Evolutionary conservation across 2,329 filamentous ascomycete species (phyloP).

Genomic region (Sporothrix pallida): DNA sequence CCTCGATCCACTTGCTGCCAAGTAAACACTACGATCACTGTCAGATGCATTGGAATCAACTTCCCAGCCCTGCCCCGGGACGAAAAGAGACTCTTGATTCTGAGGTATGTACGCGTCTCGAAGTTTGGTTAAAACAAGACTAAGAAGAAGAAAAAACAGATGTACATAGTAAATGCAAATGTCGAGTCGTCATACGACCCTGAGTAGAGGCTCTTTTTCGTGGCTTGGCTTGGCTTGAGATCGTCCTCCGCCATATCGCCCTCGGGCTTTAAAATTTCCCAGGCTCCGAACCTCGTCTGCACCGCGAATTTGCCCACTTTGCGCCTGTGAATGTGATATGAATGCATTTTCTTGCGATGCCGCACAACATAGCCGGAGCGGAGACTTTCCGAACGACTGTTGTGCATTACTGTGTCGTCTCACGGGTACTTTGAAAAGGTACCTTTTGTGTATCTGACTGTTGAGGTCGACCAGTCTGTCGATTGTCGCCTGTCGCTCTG

Average conservation of each 20-base stretch:
- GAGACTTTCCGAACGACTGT: too few species aligned
- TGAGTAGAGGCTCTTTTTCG: too few species aligned
- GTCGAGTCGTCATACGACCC: neutral
- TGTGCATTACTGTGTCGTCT: neutral
- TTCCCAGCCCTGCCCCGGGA: neutral
- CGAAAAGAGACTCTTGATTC: neutral
- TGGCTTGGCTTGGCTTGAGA: neutral
- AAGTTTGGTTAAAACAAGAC: neutral
- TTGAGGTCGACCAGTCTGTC: neutral
- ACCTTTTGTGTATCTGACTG: neutral
- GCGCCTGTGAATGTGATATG: neutral
- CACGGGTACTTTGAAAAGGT: neutral
- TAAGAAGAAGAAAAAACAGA: neutral
- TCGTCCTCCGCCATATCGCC: neutral
- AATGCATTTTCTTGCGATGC: constrained; percentile 2
- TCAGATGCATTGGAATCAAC: constrained; percentile 23
- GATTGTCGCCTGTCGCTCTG: too few species aligned
- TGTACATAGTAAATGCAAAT: neutral
- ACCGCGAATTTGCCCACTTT: neutral
- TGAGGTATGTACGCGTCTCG: neutral
- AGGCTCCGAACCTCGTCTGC: neutral
- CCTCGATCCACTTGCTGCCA: constrained; percentile 1
- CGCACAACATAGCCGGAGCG: neutral
- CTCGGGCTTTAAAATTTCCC: neutral
- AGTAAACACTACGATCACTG: neutral